Percentiles rank a stretch among this genome's conserved stretches.
Conservation (phyloP, 73 alveolate species). For the Symbiodinium natans region DNA sequence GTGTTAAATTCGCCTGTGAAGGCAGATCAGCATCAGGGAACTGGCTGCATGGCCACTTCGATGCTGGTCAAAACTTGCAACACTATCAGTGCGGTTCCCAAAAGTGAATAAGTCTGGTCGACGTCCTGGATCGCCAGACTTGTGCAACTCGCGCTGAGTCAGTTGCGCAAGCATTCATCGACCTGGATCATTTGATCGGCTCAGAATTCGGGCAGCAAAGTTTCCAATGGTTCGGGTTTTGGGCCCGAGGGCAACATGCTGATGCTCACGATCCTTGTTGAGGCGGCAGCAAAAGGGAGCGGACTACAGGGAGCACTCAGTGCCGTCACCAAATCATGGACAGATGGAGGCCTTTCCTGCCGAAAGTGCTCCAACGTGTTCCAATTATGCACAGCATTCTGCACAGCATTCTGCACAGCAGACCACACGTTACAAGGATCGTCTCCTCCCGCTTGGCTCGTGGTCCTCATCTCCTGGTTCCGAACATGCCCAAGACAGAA, state of each 20-base stretch:
- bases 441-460: background rate
- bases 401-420: too few relatives aligned
- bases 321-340: conserved; percentile 1
- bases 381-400: too few relatives aligned
- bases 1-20: background rate
- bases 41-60: background rate
- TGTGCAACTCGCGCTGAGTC: background rate
- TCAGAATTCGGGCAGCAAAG: background rate
- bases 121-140: background rate
- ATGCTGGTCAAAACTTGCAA: background rate
- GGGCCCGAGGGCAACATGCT: too few relatives aligned
- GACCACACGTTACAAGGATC: background rate
- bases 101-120: background rate
- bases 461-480: background rate
- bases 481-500: background rate
- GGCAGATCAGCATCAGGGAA: background rate
- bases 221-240: too few relatives aligned
- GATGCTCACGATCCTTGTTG: too few relatives aligned
- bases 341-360: conserved; percentile 8
- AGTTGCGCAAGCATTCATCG: background rate
- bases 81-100: conserved; percentile 5
- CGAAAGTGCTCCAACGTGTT: too few relatives aligned
- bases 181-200: background rate
- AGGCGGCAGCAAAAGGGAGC: background rate
- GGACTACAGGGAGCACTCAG: background rate